phyloP scores from a whole-genome alignment of 1,284 basidiomycete species.

The Clitocybe nebularis region DNA sequence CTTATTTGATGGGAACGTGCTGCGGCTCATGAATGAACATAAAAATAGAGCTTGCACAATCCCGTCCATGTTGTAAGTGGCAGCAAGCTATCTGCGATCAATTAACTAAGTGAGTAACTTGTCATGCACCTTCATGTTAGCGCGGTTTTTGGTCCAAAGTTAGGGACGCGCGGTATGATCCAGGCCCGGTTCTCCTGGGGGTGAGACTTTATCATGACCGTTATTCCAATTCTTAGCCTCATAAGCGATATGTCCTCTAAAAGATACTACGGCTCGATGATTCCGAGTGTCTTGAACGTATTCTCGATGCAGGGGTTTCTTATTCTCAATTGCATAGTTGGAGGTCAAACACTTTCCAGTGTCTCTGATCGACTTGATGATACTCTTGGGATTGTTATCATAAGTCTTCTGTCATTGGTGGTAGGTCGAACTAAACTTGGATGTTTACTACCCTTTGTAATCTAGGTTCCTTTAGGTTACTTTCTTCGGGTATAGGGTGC shows the following conservation, averaged over 20 bases:
- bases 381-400: slow-evolving; percentile 75
- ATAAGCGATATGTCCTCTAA: slow-evolving; percentile 44
- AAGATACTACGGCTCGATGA: slow-evolving; percentile 59
- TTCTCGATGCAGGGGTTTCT: slow-evolving; percentile 63
- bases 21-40: too few species aligned
- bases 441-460: neutral
- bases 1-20: neutral
- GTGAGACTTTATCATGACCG: slow-evolving; percentile 18
- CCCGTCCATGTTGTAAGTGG: slow-evolving; percentile 55
- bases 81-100: neutral
- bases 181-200: slow-evolving; percentile 35
- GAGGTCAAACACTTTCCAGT: slow-evolving; percentile 68
- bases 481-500: slow-evolving; percentile 57
- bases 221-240: slow-evolving; percentile 42
- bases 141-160: slow-evolving; percentile 30
- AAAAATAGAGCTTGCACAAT: slow-evolving; percentile 27
- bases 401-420: slow-evolving; percentile 61
- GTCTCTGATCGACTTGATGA: slow-evolving; percentile 47
- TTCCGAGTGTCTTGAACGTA: slow-evolving; percentile 66
- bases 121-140: slow-evolving; percentile 17
- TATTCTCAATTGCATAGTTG: slow-evolving; percentile 71
- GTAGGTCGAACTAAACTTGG: slow-evolving; percentile 35
- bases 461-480: neutral
- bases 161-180: slow-evolving; percentile 34
- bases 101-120: neutral